A percentile compares a stretch with the other conserved stretches of the same genome.
Conservation (phyloP, 768 basidiomycete genomes). For the Dendrothele bispora region DNA sequence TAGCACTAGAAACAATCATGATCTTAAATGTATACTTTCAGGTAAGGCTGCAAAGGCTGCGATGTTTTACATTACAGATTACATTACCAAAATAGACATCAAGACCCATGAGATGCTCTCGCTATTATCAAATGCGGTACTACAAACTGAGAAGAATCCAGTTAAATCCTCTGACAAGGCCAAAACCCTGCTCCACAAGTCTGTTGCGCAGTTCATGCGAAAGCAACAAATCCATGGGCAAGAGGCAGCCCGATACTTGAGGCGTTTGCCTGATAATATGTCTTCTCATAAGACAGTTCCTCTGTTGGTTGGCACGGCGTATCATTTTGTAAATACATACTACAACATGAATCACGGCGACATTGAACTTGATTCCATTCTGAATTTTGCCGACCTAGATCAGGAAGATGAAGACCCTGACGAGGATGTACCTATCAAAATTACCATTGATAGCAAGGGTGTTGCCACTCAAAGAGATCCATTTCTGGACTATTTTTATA, state of each 20-base stretch:
- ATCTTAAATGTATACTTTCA: slow-evolving; percentile 33
- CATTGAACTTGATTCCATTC: background rate
- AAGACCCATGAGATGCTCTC: slow-evolving; percentile 27
- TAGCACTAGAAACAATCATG: slow-evolving; percentile 32
- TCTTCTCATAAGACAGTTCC: slow-evolving; percentile 27
- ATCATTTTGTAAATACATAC: slow-evolving; percentile 15
- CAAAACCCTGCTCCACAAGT: slow-evolving; percentile 28
- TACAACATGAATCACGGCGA: slow-evolving; percentile 1
- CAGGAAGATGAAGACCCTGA: background rate
- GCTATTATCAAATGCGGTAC: slow-evolving; percentile 23
- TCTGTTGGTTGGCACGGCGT: slow-evolving; percentile 18
- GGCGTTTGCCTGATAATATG: slow-evolving; percentile 20
- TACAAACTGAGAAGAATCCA: background rate
- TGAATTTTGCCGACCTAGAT: background rate
- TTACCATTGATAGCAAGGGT: slow-evolving; percentile 8
- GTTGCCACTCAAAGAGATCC: slow-evolving; percentile 16
- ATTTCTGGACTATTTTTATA: slow-evolving; percentile 25
- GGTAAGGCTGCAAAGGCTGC: slow-evolving; percentile 32
- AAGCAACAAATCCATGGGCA: slow-evolving; percentile 35
- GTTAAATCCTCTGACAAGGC: slow-evolving; percentile 5
- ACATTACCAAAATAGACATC: slow-evolving; percentile 33
- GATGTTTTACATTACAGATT: slow-evolving; percentile 35
- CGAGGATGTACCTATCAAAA: no score
- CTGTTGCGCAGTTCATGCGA: slow-evolving; percentile 24
- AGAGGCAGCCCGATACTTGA: slow-evolving; percentile 30